A percentile compares a stretch with the other conserved stretches of the same genome.
phyloP scores from a whole-genome alignment of 2,329 filamentous ascomycete species.

The Ceratocystis lukuohia region DNA sequence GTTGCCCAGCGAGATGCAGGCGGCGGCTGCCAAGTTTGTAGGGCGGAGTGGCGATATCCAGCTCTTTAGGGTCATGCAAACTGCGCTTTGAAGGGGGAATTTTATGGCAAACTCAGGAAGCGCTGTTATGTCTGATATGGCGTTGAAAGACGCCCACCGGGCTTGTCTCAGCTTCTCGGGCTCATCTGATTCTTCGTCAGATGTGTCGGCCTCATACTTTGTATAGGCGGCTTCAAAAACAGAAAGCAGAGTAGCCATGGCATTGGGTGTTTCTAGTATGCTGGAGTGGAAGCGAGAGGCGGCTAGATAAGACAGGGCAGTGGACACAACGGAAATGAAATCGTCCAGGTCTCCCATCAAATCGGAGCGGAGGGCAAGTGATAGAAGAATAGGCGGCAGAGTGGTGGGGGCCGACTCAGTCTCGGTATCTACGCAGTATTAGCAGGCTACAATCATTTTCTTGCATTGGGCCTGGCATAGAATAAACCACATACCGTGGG shows the following conservation, averaged over 20 bases:
- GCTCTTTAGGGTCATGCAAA: conserved; percentile 31
- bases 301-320: conserved; percentile 43
- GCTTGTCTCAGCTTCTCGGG: conserved; percentile 32
- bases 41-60: conserved; percentile 34
- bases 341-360: conserved; percentile 38
- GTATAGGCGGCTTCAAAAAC: conserved; percentile 37
- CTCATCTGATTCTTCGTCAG: conserved; percentile 34
- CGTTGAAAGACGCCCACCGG: conserved; percentile 24
- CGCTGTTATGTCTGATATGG: conserved; percentile 40
- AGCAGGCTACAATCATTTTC: neutral
- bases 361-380: conserved; percentile 32
- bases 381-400: conserved; percentile 38
- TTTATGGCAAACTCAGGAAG: conserved; percentile 33
- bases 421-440: conserved; percentile 31
- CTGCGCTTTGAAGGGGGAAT: conserved; percentile 32
- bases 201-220: conserved; percentile 28
- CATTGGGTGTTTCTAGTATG: conserved; percentile 30
- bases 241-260: conserved; percentile 33
- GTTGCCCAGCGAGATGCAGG: conserved; percentile 49
- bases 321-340: conserved; percentile 38
- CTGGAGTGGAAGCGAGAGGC: conserved; percentile 38
- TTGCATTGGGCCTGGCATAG: neutral
- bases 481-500: conserved; percentile 32
- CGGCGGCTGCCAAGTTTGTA: conserved; percentile 39
- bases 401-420: conserved; percentile 30